Conservation (phyloP, 805 yeast species). For the Pichia californica region DNA sequence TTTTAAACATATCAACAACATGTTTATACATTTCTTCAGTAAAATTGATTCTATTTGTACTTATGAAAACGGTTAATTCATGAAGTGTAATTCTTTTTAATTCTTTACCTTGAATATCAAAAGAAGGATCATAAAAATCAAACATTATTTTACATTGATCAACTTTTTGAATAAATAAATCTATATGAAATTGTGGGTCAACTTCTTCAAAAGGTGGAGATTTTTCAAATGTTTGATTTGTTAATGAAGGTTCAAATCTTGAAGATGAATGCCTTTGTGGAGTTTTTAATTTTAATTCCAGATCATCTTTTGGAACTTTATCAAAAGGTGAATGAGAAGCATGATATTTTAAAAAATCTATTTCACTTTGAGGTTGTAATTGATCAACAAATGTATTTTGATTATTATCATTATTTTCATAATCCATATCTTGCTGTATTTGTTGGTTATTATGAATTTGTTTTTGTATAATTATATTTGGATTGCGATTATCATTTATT, state of each 20-base stretch:
- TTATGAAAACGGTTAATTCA: slow-evolving; percentile 83
- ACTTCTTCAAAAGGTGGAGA: slow-evolving; percentile 88
- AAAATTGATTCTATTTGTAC: slow-evolving; percentile 73
- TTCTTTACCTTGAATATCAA: slow-evolving; percentile 89
- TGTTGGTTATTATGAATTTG: not conserved
- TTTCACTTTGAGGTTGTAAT: slow-evolving; percentile 15
- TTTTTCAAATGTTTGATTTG: slow-evolving; percentile 58
- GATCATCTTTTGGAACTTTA: slow-evolving; percentile 50
- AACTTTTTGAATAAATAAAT: slow-evolving; percentile 76
- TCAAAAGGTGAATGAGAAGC: slow-evolving; percentile 28
- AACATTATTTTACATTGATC: slow-evolving; percentile 93
- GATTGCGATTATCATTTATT: not conserved
- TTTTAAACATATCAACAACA: slow-evolving; percentile 84
- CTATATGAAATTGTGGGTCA: slow-evolving; percentile 65
- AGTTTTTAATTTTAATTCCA: slow-evolving; percentile 62
- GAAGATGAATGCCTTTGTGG: slow-evolving; percentile 93
- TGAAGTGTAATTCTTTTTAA: slow-evolving; percentile 80
- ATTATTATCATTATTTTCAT: not conserved
- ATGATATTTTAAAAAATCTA: slow-evolving; percentile 26
- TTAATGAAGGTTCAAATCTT: slow-evolving; percentile 73
- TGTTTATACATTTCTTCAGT: slow-evolving; percentile 87
- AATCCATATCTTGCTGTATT: not conserved
- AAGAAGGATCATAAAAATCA: slow-evolving; percentile 90
- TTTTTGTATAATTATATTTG: slow-evolving; percentile 2
- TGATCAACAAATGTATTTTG: slow-evolving; percentile 1